phyloP scores from a whole-genome alignment of 192 early-diverging fungal species.

The Rhizoclosmatium sp. region DNA sequence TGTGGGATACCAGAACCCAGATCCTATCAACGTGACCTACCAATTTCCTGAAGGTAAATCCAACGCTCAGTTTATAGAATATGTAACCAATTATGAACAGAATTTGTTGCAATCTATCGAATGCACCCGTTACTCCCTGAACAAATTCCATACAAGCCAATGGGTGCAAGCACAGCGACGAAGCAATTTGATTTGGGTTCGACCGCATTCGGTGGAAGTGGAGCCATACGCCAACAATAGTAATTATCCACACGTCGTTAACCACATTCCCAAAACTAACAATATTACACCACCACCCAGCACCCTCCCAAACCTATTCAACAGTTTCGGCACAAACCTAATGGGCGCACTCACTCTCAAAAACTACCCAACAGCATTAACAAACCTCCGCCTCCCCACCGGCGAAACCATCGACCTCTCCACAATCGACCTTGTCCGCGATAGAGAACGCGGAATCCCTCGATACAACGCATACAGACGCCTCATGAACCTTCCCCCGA shows the following conservation, averaged over 20 bases:
- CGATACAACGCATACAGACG: slow-evolving; percentile 42
- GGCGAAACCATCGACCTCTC: slow-evolving; percentile 40
- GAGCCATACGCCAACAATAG: slow-evolving; percentile 23
- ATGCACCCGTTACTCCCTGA: slow-evolving; percentile 50
- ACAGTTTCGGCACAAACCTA: slow-evolving; percentile 40
- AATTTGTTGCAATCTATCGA: slow-evolving; percentile 27
- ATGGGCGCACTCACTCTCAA: slow-evolving; percentile 47
- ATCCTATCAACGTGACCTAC: slow-evolving; percentile 14
- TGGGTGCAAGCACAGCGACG: slow-evolving; percentile 21
- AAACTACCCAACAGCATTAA: slow-evolving; percentile 44
- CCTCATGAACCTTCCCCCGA: slow-evolving; percentile 10
- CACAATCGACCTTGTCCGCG: slow-evolving; percentile 44
- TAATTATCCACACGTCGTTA: background rate
- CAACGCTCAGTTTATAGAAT: background rate
- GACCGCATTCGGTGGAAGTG: slow-evolving; percentile 32
- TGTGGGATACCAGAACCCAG: background rate
- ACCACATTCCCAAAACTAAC: background rate
- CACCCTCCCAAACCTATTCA: slow-evolving; percentile 20
- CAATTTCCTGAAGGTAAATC: slow-evolving; percentile 11
- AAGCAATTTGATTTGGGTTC: slow-evolving; percentile 15
- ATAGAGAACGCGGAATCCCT: slow-evolving; percentile 46
- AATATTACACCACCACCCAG: background rate
- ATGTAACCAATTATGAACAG: background rate
- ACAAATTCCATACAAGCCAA: slow-evolving; percentile 31
- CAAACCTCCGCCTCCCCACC: slow-evolving; percentile 33